Conservation (phyloP, 441 rosid genomes). For the Dalechampia spathulata region DNA sequence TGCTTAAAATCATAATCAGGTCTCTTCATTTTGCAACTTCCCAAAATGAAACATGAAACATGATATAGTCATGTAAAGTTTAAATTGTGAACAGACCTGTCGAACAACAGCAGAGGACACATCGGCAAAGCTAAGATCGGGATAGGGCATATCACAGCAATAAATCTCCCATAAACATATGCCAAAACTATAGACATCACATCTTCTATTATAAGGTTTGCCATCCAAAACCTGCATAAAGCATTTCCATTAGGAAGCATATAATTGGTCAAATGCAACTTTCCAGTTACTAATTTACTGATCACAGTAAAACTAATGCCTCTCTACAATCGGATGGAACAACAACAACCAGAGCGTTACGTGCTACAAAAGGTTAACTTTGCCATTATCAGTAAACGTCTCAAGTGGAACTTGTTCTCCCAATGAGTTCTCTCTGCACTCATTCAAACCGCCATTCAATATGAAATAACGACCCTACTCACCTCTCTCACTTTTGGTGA, state of each 20-base stretch:
- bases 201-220: conserved; percentile 85
- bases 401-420: too few species aligned
- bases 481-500: background rate
- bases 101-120: conserved; percentile 79
- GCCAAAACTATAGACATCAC: conserved; percentile 96
- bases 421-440: background rate
- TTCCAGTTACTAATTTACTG: background rate
- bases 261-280: background rate
- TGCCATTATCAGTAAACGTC: too few species aligned
- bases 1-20: too few species aligned
- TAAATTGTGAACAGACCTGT: conserved; percentile 49
- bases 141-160: conserved; percentile 89
- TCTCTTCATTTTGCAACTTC: background rate
- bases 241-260: conserved; percentile 4
- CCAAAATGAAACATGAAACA: background rate
- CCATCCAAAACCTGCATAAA: conserved; percentile 76
- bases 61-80: background rate
- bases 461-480: background rate
- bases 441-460: background rate
- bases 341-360: background rate
- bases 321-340: background rate
- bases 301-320: background rate
- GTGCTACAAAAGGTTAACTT: background rate
- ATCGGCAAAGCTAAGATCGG: conserved; percentile 76
- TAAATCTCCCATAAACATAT: conserved; percentile 96